These are phyloP conservation scores for Olyra latifolia DNA, from an alignment of 176 grass and related monocot genomes.

Conservation along the genomic window DNA sequence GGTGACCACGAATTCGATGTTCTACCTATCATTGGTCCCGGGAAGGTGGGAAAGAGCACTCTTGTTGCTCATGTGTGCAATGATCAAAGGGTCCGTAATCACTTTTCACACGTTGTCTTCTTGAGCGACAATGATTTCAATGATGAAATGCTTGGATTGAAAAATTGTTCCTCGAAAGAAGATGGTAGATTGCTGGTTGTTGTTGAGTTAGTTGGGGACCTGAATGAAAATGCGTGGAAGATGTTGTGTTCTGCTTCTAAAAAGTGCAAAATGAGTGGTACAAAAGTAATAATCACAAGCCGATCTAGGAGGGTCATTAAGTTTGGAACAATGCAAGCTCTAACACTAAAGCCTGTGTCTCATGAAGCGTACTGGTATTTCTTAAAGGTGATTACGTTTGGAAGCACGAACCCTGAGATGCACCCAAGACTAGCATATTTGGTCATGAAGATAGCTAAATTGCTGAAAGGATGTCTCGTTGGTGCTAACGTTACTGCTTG, in stretches of 20 bases:
- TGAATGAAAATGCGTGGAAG: not conserved
- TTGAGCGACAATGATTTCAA: not conserved
- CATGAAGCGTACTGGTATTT: too few species aligned
- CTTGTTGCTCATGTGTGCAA: not conserved
- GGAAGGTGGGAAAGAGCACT: too few species aligned
- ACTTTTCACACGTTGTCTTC: constrained; percentile 6
- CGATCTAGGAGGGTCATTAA: not conserved
- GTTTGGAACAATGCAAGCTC: not conserved
- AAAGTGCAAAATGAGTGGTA: not conserved
- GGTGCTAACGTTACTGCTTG: too few species aligned
- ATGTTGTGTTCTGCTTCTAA: not conserved
- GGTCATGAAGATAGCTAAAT: too few species aligned
- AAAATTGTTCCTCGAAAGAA: not conserved
- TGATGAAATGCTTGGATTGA: too few species aligned
- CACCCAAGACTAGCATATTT: too few species aligned
- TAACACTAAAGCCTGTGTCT: not conserved
- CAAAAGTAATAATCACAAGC: constrained; percentile 24
- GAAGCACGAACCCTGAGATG: too few species aligned
- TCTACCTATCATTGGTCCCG: not conserved
- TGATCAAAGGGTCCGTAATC: constrained; percentile 3
- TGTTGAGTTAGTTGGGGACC: not conserved
- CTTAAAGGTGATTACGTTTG: too few species aligned
- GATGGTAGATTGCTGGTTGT: constrained; percentile 20
- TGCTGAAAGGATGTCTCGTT: too few species aligned
- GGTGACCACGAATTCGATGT: not conserved